Evolutionary conservation across 345 rosid species (phyloP), one percentile per base, ranked within the genome.

Genomic region (Nasturtium officinale): DNA sequence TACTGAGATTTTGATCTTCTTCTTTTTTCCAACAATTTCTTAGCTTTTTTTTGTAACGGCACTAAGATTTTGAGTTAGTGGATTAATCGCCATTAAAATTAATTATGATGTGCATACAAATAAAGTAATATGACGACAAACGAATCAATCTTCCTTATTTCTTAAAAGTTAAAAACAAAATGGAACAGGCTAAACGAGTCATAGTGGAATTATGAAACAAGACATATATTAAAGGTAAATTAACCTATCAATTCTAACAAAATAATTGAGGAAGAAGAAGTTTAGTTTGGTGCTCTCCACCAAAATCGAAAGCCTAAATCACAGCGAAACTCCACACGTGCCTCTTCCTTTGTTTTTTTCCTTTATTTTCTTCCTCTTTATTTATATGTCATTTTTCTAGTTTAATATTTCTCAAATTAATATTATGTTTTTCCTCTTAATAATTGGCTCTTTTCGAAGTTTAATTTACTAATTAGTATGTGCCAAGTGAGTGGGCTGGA

Each of bases 21-120:
- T 1, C 35, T 35, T 17, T 2, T 3, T 2, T 21, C 13, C 12
- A 20, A 3, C 37, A 58, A 1, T 33, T 18, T 58, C 17, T 33
- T 33, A 18, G n/a, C n/a, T 26, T 20, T 61, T 21, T 61, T 21
- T 23, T 61, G 48, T 40, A 61, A 61, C 23, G 52, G 66, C 66
- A 61, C 51, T 57, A 66, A 76, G 70, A 82, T 82, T 75, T 82
- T 71, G 77, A 61, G 69, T 65, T 69, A 20, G 65, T 75, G 60
- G 67, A 65, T 18, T 74, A 56, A 37, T 45, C 60, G n/a, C 45
- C 26, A 63, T 23, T 62, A 45, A 53, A 43, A 12, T 54, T 10
- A 76, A 35, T 12, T 30, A 61, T 42, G 26, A 61, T 61, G 46
- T 46, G 59, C 38, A 69, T 76, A 66, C 21, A 17, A 28, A 33